Evolutionary conservation across 495 filamentous ascomycete species (phyloP), one percentile per base, ranked within the genome.

Genomic region (Hypoxylon lienhwacheense): DNA sequence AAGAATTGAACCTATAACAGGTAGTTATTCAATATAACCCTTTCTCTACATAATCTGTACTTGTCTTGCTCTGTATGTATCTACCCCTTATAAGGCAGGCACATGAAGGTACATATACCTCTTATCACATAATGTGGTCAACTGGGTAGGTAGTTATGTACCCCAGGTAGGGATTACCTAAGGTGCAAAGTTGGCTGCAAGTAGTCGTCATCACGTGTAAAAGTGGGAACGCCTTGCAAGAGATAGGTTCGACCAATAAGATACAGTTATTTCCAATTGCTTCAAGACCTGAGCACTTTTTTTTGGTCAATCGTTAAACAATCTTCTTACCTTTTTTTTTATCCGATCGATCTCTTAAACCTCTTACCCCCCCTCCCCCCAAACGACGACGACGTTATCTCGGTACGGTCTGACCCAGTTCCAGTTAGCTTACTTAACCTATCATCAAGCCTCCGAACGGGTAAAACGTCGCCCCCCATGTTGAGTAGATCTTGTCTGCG

Each of bases 401-500:
- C n/a, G n/a, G n/a, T n/a, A n/a, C n/a, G n/a, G 34, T 28, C 34
- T 53, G 59, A 51, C 53, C 57, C 49, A 42, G 61, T 56, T 55
- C 70, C 63, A 68, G 65, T 66, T 66, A n/a, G n/a, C 65, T 61
- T 58, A 50, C 50, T 62, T 53, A 51, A 53, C 61, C 64, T 61
- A 59, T 61, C 58, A 63, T 51, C 59, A 59, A 66, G 56, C 61
- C 57, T 63, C 66, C 67, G 72, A 70, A 71, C 67, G 66, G 71
- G 71, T 66, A 73, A 56, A 63, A 74, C 56, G 62, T 70, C 71
- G 75, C 73, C 74, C 70, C 84, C 66, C 67, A 96, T 96, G 91
- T 79, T 95, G 82, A 86, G 87, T 75, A 85, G 89, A 76, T 87
- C 89, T 70, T 81, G 80, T 70, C 75, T 91, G 78, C 89, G 89